Base-by-base conservation (phyloP, 148 eudicot species). In the Chenopodium quinoa region DNA sequence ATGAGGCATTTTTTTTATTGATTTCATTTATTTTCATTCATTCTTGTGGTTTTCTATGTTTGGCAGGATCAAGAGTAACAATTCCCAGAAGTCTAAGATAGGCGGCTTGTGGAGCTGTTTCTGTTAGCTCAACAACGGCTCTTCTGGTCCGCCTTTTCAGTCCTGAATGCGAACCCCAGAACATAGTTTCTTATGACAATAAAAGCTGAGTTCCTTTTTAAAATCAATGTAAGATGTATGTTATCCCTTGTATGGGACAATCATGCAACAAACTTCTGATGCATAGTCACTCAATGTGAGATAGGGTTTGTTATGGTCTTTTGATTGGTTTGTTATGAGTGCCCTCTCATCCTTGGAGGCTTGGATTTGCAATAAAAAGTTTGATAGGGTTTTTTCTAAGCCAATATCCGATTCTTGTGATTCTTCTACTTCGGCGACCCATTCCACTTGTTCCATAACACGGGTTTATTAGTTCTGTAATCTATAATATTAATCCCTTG, bases 121-220 rank as follows among this genome's bases (percentile, higher is more conserved):
- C 91, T n/a, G 85, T 83, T 56, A 91, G 96, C 89, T 81, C 97
- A 34, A 79, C 88, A 65, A 79, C 94, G 9, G 94, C 97, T 86
- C 80, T 95, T 69, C 86, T 93, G 83, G 96, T 93, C 72, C 92
- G 96, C 31, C 91, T 95, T 27, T 86, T 95, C 79, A 88, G 96
- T 76, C 96, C 97, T 9, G 96, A 93, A 89, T 95, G 97, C 76
- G 97, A 95, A 87, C 98, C 98, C 63, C 98, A 92, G 83, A 95
- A 95, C 82, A 91, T 93, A 76, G 93, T 89, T 48, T 94, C 92
- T 76, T 95, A 92, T 67, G 98, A 95, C 85, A 83, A 34, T 48
- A 91, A 86, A 76, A 87, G 78, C 77, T 87, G 88, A 88, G 74
- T 68, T n/a, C 20, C 9, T 20, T 65, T 34, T n/a, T 14, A 4